Percentiles rank a stretch among this genome's conserved stretches.
Conservation (phyloP, 345 rosid genomes). For the Murraya koenigii region DNA sequence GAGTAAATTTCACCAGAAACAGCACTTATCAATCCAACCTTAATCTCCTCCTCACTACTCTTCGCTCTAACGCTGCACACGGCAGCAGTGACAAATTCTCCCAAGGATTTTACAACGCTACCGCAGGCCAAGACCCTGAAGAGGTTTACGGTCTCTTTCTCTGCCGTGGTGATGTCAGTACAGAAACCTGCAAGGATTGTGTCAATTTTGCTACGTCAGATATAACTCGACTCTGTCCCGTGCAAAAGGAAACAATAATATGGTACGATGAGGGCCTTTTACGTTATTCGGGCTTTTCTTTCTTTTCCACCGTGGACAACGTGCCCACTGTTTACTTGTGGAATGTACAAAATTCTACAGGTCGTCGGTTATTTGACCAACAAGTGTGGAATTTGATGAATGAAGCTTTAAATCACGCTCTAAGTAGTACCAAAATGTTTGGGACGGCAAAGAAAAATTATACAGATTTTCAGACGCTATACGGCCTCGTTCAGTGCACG, state of each 20-base stretch:
- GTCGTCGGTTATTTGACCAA: background rate
- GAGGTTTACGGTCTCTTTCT: slow-evolving; percentile 11
- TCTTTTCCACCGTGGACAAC: background rate
- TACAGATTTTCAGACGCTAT: background rate
- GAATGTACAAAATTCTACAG: too few relatives aligned
- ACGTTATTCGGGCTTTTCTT: slow-evolving; percentile 5
- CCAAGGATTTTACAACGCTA: background rate
- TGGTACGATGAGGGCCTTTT: slow-evolving; percentile 16
- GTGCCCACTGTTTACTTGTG: fast-evolving
- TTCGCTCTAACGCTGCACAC: background rate
- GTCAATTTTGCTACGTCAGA: background rate
- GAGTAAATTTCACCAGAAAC: background rate
- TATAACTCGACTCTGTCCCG: background rate
- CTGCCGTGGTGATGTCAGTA: background rate
- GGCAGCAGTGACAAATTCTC: background rate
- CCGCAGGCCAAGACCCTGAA: slow-evolving; percentile 5
- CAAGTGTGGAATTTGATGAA: background rate
- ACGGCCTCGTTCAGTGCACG: background rate
- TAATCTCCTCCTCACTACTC: background rate
- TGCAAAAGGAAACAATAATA: background rate
- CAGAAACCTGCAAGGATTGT: background rate
- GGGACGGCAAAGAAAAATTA: slow-evolving; percentile 6
- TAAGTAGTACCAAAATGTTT: background rate
- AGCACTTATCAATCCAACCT: slow-evolving; percentile 15
- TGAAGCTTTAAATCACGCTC: background rate